Evolutionary conservation across 768 basidiomycete species (phyloP), one percentile per base, ranked within the genome.

Genomic region (Mycena albidolilacea): DNA sequence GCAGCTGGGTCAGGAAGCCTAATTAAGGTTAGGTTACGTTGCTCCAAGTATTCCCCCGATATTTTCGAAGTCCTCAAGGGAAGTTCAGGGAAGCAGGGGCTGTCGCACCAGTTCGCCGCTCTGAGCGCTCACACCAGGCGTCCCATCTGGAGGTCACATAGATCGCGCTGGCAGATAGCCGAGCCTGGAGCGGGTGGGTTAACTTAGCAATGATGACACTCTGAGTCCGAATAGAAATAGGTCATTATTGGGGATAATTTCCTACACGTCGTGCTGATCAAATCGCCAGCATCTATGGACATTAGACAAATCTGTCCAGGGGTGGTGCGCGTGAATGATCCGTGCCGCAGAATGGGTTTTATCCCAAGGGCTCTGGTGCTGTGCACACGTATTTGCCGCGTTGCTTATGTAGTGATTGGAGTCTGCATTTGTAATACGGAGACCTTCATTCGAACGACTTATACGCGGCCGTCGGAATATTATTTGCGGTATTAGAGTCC

Each of bases 261-360:
- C 30, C 30, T 30, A 30, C 30, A 30, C 30, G 30, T 30, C 30
- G 30, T 30, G 30, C 30, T 30, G 30, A 30, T 30, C 30, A 30
- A 30, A 7, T 19, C 15, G 46, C 19, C 30, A 17, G 50, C 46
- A n/a, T 52, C 10, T 64, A 64, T 64, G 14, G 44, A 1, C 30
- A 64, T 64, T 64, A 30, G 15, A 37, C 35, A 64, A 64, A 64
- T 64, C 46, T 19, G 59, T 41, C 59, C 38, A 44, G 62, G 30
- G 19, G 39, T 12, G 21, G 12, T 39, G 19, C 19, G n/a, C 12
- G 37, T 7, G 62, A 38, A 64, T 50, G 62, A 64, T 64, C 44
- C 62, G 62, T 30, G 43, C 23, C 12, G 23, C 11, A 19, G 10
- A 50, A 37, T 50, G 41, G 41, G 14, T 5, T 9, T 43, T 14